Base-by-base conservation (phyloP, 163 green algal species). In the Chlorella variabilis region DNA sequence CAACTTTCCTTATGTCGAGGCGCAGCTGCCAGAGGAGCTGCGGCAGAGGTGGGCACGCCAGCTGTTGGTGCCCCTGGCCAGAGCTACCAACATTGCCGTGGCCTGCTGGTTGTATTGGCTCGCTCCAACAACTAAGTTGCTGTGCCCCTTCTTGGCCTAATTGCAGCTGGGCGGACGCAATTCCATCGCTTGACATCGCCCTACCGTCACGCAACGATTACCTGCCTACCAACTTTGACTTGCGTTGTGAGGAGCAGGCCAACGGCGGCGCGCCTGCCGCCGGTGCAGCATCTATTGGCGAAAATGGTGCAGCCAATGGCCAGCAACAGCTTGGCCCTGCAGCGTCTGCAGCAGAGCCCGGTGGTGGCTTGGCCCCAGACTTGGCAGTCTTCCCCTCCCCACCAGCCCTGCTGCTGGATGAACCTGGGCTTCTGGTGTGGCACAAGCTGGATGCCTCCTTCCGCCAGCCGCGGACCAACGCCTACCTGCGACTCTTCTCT, bases 151-250 rank as follows among this genome's bases (percentile, higher is more conserved):
- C 15, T 54, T 54, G n/a, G n/a, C 45, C 45, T 54, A 15, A 11
- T 15, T 62, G 68, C 23, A 42, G 34, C 48, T 92, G 88, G 88
- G 77, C 84, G 1, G 20, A 62, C 0, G 51, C 69, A 45, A 27
- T 54, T 25, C 31, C 78, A 11, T 29, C 84, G 5, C 33, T 80
- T 4, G 90, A 92, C 49, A 88, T 98, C 20, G 56, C 83, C 13
- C 85, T 98, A 68, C 95, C 95, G 2, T 90, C 89, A 1, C 85
- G 67, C 51, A 98, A 98, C 84, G 81, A 91, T 38, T 98, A 94
- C 86, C 91, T 98, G 31, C 90, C 95, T 38, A 85, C 87, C 17
- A 85, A 96, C 84, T 96, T 97, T 82, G 38, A 39, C 0, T 42
- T 95, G 59, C 66, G 61, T 23, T 80, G 77, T 63, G 83, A 88